phyloP scores from a whole-genome alignment of 352 stramenopile species.

The Phytophthora macrochlamydospora region DNA sequence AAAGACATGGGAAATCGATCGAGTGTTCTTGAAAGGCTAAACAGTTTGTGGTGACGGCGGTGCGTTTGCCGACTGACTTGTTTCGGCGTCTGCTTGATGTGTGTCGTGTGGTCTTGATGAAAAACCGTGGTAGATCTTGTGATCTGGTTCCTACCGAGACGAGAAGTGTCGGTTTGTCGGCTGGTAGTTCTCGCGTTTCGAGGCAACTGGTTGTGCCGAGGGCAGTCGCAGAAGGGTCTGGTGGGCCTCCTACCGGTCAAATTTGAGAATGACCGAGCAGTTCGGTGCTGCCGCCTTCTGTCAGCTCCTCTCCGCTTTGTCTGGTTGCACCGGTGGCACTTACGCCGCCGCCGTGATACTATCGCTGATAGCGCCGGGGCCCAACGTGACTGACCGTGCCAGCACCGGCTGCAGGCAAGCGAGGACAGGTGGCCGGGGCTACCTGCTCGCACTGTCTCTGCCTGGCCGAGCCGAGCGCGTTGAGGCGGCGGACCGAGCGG shows the following conservation, averaged over 20 bases:
- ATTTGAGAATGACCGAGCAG: slow-evolving; percentile 42
- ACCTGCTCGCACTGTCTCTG: slow-evolving; percentile 37
- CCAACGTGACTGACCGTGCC: slow-evolving; percentile 28
- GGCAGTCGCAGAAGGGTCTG: background rate
- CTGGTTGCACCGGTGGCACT: slow-evolving; percentile 37
- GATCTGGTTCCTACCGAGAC: slow-evolving; percentile 32
- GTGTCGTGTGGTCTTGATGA: background rate
- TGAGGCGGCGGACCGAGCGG: slow-evolving; percentile 11
- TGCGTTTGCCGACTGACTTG: slow-evolving; percentile 17
- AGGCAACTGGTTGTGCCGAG: slow-evolving; percentile 5
- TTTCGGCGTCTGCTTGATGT: slow-evolving; percentile 19
- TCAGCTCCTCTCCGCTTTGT: slow-evolving; percentile 26
- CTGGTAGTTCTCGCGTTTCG: slow-evolving; percentile 1
- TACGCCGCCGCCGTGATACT: slow-evolving; percentile 37
- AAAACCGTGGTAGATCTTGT: slow-evolving; percentile 6
- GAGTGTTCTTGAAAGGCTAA: too few species aligned
- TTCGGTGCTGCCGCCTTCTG: slow-evolving; percentile 14
- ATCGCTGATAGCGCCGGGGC: slow-evolving; percentile 32
- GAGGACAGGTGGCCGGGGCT: slow-evolving; percentile 3
- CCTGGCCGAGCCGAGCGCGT: slow-evolving; percentile 33
- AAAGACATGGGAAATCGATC: background rate
- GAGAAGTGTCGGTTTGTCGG: slow-evolving; percentile 15
- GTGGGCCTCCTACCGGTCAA: slow-evolving; percentile 22
- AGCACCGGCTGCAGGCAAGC: slow-evolving; percentile 10
- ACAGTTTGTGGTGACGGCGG: background rate